Conservation (phyloP, 805 yeast genomes). For the Monosporozyma unispora region DNA sequence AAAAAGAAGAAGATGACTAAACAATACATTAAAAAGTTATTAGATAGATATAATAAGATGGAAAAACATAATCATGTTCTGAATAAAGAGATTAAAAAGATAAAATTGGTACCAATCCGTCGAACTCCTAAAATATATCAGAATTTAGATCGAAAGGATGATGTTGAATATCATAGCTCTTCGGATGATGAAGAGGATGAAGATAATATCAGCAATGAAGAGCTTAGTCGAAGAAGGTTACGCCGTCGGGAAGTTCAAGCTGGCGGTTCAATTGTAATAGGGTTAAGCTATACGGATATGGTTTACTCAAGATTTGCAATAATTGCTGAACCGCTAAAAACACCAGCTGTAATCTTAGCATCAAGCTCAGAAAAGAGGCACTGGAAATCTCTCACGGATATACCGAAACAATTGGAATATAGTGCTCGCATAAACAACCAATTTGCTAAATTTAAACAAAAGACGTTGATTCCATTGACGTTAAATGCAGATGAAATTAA, state of each 20-base stretch:
- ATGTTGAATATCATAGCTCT: constrained; percentile 22
- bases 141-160: constrained; percentile 14
- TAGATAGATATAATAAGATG: constrained; percentile 24
- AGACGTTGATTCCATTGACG: constrained; percentile 5
- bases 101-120: constrained; percentile 8
- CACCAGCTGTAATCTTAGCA: constrained; percentile 21
- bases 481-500: not conserved
- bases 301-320: constrained; percentile 15
- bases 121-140: constrained; percentile 15
- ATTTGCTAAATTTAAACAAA: constrained; percentile 10
- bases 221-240: constrained; percentile 5
- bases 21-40: constrained; percentile 34
- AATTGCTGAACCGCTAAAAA: constrained; percentile 25
- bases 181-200: constrained; percentile 27
- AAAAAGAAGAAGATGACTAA: constrained; percentile 45
- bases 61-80: constrained; percentile 15
- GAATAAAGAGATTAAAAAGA: constrained; percentile 11
- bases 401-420: constrained; percentile 9
- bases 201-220: constrained; percentile 12
- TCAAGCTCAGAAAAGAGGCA: constrained; percentile 13
- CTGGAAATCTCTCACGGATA: constrained; percentile 10
- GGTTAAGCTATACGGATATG: not conserved
- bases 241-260: constrained; percentile 5
- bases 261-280: constrained; percentile 23
- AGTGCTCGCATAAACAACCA: constrained; percentile 14